Base-by-base conservation (phyloP, 352 stramenopile genomes). In the Lagenidium sp. region DNA sequence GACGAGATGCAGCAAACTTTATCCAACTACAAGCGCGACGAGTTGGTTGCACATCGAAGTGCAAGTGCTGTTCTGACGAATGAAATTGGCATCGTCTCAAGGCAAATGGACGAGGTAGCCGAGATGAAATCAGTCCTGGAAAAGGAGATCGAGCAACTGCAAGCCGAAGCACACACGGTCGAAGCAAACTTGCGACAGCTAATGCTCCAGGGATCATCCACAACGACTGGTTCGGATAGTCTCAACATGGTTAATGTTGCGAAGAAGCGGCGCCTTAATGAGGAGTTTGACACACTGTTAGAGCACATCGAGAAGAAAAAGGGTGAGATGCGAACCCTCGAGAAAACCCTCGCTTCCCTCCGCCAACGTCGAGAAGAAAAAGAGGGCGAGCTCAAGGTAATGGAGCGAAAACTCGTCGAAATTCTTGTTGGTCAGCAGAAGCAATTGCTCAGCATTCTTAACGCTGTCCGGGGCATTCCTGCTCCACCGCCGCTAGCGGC, bases 361-460 rank as follows among this genome's bases (percentile, higher is more conserved):
- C 63, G 73, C 15, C 32, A 61, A 21, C 63, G 67, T 11, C 38
- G 68, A 23, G 69, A 86, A 42, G 63, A 71, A n/a, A 92, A 92
- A 57, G 77, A 92, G 46, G 46, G 62, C 12, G 74, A 89, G 57
- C 76, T 92, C 62, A 77, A 84, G 21, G 48, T 25, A 20, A 71
- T 89, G 60, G 79, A 92, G 49, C 67, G 79, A 30, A 81, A 87
- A 46, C 57, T 92, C 13, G 79, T 92, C 2, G 72, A 89, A 58
- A 87, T 92, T 32, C 57, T 92, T 18, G 77, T 92, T 18, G 71
- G 85, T 13, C 79, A 92, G 59, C 79, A 92, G 34, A 92, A 88
- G 41, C 69, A 85, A 44, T 63, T 92, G 68, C 51, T 89, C 12
- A 20, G 45, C 18, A 36, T 74, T 25, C 57, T 90, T 4, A 69